These are phyloP conservation scores for Globomyces pollinis-pini DNA, from an alignment of 192 early-diverging fungal species.

Conservation along the genomic window DNA sequence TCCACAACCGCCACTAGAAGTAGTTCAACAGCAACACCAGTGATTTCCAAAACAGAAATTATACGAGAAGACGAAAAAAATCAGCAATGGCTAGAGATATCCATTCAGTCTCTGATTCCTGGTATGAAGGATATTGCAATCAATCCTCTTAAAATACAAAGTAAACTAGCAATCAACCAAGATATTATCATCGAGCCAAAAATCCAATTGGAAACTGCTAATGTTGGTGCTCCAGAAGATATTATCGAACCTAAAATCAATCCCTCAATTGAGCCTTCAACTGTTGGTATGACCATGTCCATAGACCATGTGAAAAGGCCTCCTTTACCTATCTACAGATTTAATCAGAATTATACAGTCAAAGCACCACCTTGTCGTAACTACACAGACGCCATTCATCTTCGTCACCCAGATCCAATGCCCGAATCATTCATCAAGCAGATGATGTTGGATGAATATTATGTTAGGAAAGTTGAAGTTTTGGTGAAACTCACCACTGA, in stretches of 20 bases:
- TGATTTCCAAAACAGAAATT: not conserved
- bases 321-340: conserved; percentile 2
- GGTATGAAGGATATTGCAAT: no score
- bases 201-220: not conserved
- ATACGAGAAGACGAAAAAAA: not conserved
- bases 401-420: not conserved
- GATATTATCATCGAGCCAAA: not conserved
- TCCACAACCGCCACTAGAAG: no score
- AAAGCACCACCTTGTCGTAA: conserved; percentile 3
- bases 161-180: not conserved
- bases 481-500: not conserved
- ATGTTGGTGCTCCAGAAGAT: not conserved
- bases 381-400: not conserved
- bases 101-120: not conserved
- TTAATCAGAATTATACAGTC: conserved; percentile 4
- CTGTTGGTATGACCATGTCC: no score
- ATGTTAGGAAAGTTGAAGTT: not conserved
- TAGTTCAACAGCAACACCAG: no score
- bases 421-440: not conserved
- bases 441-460: not conserved
- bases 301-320: not conserved
- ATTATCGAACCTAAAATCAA: no score
- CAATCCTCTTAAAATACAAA: no score
- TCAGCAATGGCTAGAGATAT: not conserved
- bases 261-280: no score